These are phyloP conservation scores for Verbascum thapsus DNA, from an alignment of 257 asterid genomes.

Conservation along the genomic window DNA sequence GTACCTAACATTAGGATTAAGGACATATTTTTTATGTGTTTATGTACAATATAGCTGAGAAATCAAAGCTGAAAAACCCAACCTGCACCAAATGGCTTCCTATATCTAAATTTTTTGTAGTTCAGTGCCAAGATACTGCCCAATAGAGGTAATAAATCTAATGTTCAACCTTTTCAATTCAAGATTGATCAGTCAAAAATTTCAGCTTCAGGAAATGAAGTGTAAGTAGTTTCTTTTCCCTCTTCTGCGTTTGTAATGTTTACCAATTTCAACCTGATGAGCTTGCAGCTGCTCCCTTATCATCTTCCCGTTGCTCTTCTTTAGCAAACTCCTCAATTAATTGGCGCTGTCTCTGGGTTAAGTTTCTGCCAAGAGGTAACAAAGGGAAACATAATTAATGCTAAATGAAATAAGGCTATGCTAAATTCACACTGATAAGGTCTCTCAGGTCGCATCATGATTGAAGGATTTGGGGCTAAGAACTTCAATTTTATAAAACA, in stretches of 20 bases:
- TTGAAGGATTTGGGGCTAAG: too few species aligned
- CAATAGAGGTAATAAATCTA: background rate
- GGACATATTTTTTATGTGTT: background rate
- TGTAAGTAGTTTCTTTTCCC: too few species aligned
- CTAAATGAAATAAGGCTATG: too few species aligned
- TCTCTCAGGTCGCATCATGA: too few species aligned
- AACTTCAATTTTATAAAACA: too few species aligned
- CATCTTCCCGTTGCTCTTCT: conserved; percentile 75
- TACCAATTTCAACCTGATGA: conserved; percentile 54
- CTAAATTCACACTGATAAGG: too few species aligned
- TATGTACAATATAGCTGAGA: conserved; percentile 19
- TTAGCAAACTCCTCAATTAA: conserved; percentile 84
- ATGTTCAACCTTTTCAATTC: conserved; percentile 2
- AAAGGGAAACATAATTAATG: background rate
- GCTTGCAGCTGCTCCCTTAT: conserved; percentile 73
- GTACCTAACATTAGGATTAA: conserved; percentile 1
- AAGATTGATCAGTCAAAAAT: conserved; percentile 28
- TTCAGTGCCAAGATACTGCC: conserved; percentile 13
- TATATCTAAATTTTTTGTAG: background rate
- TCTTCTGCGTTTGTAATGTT: too few species aligned
- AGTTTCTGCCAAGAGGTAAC: conserved; percentile 46
- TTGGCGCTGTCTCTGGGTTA: conserved; percentile 82
- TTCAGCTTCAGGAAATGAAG: background rate
- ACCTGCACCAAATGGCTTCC: conserved; percentile 7
- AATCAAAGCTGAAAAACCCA: conserved; percentile 10